Evolutionary conservation across 768 basidiomycete genomes (phyloP), one percentile per base, ranked within the genome.

Genomic region (Trametes sanguinea): DNA sequence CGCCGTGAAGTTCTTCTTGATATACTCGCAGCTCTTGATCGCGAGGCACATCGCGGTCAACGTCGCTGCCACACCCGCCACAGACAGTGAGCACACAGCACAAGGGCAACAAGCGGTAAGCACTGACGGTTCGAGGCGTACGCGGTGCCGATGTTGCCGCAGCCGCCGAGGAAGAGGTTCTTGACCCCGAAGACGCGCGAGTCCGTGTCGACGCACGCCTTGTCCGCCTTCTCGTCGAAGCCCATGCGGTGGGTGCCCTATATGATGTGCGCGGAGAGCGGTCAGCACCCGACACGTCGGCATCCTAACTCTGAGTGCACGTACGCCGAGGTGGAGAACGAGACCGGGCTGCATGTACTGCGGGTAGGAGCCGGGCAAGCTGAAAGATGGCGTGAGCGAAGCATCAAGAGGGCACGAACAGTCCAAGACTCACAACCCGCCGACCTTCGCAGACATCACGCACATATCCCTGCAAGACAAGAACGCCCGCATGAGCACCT

Each of bases 151-250:
- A 54, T 54, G 53, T 54, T 54, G 10, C 53, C 53, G 42, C 53
- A 54, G 6, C 74, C 74, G 29, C 69, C 75, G n/a, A 76, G 70
- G 57, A 64, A 75, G 48, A 75, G 70, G 61, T 76, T 76, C 6
- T 51, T 32, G 53, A 74, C 68, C 44, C 61, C 43, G 47, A 57
- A 64, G 51, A 69, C 68, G 29, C 60, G 47, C 37, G 69, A 75
- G 61, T 68, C 57, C 27, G 54, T 57, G 63, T 75, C 64, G 14
- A 66, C 73, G 44, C 75, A 54, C 17, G 35, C 37, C 37, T 54
- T 74, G 43, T 67, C 62, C 43, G 61, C 48, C 54, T 60, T 40
- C 62, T 62, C 27, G 51, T 69, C 54, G 59, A 61, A 22, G 43
- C 71, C 63, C 60, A 54, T 37, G 27, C 53, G 42, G 42, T 54